Evolutionary conservation across 345 rosid species (phyloP).

Genomic region (Boechera retrofracta): DNA sequence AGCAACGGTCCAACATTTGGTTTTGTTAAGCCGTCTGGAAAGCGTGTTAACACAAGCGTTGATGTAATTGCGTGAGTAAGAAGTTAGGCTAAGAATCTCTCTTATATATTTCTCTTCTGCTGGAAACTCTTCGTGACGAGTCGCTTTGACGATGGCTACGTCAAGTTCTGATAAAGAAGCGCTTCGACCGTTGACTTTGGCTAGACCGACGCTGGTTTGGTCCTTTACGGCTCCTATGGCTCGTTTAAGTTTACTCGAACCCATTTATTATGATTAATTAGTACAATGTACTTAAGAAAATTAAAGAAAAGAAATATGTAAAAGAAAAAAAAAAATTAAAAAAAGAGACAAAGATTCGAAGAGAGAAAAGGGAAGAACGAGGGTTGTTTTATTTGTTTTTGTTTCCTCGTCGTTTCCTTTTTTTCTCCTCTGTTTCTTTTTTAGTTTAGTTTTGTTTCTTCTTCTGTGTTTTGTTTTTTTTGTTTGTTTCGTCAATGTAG

Average conservation of each 20-base stretch:
- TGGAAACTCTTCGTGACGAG: constrained; percentile 83
- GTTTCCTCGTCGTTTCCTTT: constrained; percentile 48
- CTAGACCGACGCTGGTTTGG: constrained; percentile 85
- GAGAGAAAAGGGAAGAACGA: constrained; percentile 48
- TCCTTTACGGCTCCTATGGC: constrained; percentile 91
- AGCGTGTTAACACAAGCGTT: constrained; percentile 62
- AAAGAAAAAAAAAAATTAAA: not conserved
- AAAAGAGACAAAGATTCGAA: constrained; percentile 34
- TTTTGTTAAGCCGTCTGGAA: constrained; percentile 76
- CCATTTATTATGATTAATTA: constrained; percentile 49
- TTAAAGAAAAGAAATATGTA: not conserved
- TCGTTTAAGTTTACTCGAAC: constrained; percentile 68
- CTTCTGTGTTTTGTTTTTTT: constrained; percentile 5
- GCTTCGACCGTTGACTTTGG: constrained; percentile 76
- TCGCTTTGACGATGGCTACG: constrained; percentile 87
- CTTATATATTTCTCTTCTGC: constrained; percentile 78
- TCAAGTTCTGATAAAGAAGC: constrained; percentile 71
- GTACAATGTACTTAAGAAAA: not conserved
- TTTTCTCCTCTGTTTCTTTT: constrained; percentile 37
- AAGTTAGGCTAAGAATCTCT: constrained; percentile 78
- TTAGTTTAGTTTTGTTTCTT: constrained; percentile 15
- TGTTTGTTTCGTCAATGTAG: constrained; percentile 31
- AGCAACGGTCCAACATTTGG: constrained; percentile 87
- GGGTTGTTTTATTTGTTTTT: constrained; percentile 29
- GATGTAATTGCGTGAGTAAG: constrained; percentile 64